These are phyloP conservation scores for Sarocladium strictum DNA, from an alignment of 2,329 filamentous ascomycete species.

Conservation along the genomic window DNA sequence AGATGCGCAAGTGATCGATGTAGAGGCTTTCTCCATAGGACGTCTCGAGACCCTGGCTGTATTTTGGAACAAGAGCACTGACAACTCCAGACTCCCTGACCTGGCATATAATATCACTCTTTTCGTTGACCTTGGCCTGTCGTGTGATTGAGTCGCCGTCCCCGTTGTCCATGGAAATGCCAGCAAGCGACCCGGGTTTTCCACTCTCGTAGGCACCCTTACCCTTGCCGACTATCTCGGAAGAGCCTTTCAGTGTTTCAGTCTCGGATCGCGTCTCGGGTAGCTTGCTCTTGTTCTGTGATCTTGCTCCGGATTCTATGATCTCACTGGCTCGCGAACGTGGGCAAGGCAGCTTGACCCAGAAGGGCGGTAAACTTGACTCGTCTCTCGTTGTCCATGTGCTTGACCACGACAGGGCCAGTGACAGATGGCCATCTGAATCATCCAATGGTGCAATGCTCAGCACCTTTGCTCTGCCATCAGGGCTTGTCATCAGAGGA, in stretches of 20 bases:
- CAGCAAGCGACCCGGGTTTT: neutral
- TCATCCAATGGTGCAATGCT: conserved; percentile 51
- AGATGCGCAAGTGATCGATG: conserved; percentile 40
- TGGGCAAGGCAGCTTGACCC: conserved; percentile 43
- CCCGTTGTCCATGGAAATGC: neutral
- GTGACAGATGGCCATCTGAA: conserved; percentile 53
- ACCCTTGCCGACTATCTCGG: neutral
- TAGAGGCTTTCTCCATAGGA: conserved; percentile 31
- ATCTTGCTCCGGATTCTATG: neutral
- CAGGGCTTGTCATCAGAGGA: conserved; percentile 47
- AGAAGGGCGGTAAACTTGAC: conserved; percentile 52
- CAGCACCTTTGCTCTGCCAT: conserved; percentile 42
- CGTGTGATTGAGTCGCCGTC: conserved; percentile 27
- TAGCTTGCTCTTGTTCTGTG: neutral
- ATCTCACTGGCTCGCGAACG: neutral
- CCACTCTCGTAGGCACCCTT: too few species aligned
- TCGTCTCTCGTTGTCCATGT: conserved; percentile 47
- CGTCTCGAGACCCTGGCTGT: conserved; percentile 22
- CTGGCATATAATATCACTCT: conserved; percentile 38
- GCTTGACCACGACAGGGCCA: conserved; percentile 50
- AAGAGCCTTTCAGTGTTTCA: neutral
- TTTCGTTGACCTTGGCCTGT: conserved; percentile 19
- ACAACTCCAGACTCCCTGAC: conserved; percentile 41
- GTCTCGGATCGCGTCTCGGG: neutral
- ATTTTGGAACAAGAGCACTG: conserved; percentile 32